Conservation (phyloP, 2,329 filamentous ascomycete species). For the Penicillium sp. region DNA sequence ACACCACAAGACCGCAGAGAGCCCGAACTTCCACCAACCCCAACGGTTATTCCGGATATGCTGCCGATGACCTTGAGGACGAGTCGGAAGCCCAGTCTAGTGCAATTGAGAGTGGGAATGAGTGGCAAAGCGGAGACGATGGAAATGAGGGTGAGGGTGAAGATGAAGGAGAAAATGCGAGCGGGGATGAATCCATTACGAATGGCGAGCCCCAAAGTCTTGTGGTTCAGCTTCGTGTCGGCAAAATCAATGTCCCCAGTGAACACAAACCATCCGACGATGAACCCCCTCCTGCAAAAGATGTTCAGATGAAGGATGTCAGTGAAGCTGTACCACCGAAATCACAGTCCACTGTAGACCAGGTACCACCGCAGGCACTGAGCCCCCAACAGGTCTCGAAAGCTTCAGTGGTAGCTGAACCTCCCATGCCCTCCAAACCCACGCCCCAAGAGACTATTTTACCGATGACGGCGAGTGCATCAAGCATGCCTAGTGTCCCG, state of each 20-base stretch:
- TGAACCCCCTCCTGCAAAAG: conserved; percentile 19
- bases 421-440: background rate
- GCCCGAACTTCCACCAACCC: conserved; percentile 27
- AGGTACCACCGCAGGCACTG: background rate
- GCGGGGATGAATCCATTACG: conserved; percentile 48
- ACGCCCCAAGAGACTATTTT: background rate
- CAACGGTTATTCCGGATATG: conserved; percentile 53
- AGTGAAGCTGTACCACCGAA: conserved; percentile 5
- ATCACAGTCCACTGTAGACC: background rate
- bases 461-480: background rate
- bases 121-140: conserved; percentile 74
- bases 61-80: conserved; percentile 65
- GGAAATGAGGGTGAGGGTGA: conserved; percentile 65
- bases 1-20: conserved; percentile 42
- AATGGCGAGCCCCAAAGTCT: conserved; percentile 60
- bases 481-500: background rate
- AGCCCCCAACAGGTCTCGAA: background rate
- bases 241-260: conserved; percentile 29
- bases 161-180: conserved; percentile 42
- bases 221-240: conserved; percentile 68
- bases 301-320: conserved; percentile 12
- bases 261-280: conserved; percentile 18
- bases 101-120: conserved; percentile 60
- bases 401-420: background rate
- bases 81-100: conserved; percentile 60